A percentile compares a stretch with the other conserved stretches of the same genome.
Evolutionary conservation across 192 early-diverging fungal species (phyloP).

Genomic region (Rhizophlyctis rosea): DNA sequence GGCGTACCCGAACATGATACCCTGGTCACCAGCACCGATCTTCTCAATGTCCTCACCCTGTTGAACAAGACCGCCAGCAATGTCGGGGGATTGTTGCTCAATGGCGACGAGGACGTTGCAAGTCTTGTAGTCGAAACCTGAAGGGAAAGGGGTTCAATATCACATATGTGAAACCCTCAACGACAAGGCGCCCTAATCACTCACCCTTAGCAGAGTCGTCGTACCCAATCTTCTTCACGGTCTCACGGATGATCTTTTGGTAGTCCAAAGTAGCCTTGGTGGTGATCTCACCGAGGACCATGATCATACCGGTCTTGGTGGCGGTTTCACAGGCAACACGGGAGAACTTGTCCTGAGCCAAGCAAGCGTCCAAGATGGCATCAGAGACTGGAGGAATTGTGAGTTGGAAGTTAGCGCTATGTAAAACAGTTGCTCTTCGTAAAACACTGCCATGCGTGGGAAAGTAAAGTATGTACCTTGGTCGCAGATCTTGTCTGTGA

Average conservation of each 20-base stretch:
- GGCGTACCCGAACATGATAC: constrained; percentile 84
- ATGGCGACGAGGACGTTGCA: constrained; percentile 99
- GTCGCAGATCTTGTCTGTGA: constrained; percentile 96
- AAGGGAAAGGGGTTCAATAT: background rate
- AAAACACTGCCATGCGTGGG: too few species aligned
- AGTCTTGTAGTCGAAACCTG: constrained; percentile 99
- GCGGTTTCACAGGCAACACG: constrained; percentile 99
- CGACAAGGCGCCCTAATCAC: too few species aligned
- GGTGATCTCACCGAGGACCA: constrained; percentile 99
- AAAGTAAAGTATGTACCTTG: constrained; percentile 53
- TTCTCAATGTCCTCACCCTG: constrained; percentile 87
- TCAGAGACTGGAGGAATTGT: constrained; percentile 76
- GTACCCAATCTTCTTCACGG: constrained; percentile 98
- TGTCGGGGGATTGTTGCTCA: constrained; percentile 99
- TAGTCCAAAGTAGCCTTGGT: constrained; percentile 98
- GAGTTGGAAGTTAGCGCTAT: too few species aligned
- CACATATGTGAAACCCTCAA: too few species aligned
- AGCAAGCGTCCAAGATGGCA: constrained; percentile 94
- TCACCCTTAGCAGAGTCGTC: constrained; percentile 93
- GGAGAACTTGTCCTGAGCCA: constrained; percentile 91
- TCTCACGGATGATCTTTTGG: constrained; percentile 99
- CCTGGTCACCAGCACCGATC: constrained; percentile 99
- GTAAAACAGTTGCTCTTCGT: too few species aligned
- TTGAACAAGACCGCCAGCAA: constrained; percentile 96
- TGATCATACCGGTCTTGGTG: constrained; percentile 99